phyloP scores from a whole-genome alignment of 164 flowering plant species.

The Vitis rotundifolia region DNA sequence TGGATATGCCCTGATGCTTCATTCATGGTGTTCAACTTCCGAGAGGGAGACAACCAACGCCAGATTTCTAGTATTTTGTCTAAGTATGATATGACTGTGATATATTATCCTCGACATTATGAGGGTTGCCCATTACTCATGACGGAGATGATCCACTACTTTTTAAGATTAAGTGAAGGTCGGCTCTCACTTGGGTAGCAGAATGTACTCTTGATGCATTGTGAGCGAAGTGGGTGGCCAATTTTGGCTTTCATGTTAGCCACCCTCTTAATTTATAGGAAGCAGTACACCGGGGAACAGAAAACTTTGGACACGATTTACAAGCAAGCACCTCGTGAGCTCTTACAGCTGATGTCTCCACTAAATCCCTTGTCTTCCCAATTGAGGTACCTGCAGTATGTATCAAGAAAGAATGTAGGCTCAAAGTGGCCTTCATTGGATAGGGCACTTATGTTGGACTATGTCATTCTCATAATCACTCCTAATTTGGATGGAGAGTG shows the following conservation, averaged over 20 bases:
- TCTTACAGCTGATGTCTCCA: slow-evolving; percentile 55
- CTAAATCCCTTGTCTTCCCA: slow-evolving; percentile 71
- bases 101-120: slow-evolving; percentile 67
- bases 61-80: slow-evolving; percentile 37
- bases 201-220: slow-evolving; percentile 62
- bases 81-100: slow-evolving; percentile 57
- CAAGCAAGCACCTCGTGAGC: slow-evolving; percentile 65
- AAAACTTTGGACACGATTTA: slow-evolving; percentile 66
- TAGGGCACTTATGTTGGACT: slow-evolving; percentile 58
- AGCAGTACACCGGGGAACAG: slow-evolving; percentile 57
- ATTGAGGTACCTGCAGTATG: slow-evolving; percentile 64
- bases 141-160: slow-evolving; percentile 65
- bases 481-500: slow-evolving; percentile 58
- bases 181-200: slow-evolving; percentile 59
- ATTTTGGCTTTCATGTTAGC: slow-evolving; percentile 69
- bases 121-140: slow-evolving; percentile 61
- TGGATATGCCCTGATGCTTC: slow-evolving; percentile 44
- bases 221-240: slow-evolving; percentile 70
- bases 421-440: slow-evolving; percentile 69
- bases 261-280: slow-evolving; percentile 54
- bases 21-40: slow-evolving; percentile 60
- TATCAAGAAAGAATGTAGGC: slow-evolving; percentile 61
- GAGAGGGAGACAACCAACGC: slow-evolving; percentile 49
- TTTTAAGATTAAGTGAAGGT: slow-evolving; percentile 55
- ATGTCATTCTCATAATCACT: slow-evolving; percentile 47